These are phyloP conservation scores for Dendrobium chrysotoxum DNA, from an alignment of 106 monocot species.

Conservation along the genomic window DNA sequence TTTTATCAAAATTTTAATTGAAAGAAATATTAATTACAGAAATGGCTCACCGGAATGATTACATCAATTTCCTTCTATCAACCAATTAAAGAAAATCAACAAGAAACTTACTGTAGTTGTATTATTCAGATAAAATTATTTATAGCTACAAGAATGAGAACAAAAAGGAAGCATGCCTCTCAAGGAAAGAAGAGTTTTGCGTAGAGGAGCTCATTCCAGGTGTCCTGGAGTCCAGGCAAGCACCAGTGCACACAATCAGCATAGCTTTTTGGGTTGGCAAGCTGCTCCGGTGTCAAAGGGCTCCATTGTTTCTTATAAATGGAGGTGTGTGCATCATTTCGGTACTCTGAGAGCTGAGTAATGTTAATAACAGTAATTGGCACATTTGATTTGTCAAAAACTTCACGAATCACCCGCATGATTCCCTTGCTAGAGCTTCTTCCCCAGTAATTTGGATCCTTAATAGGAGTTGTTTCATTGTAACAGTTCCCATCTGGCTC, in stretches of 20 bases:
- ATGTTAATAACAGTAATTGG: conserved; percentile 57
- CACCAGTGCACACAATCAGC: conserved; percentile 80
- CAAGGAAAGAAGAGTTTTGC: conserved; percentile 47
- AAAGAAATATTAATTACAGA: conserved; percentile 1
- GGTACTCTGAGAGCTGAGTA: conserved; percentile 67
- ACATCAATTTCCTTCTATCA: not conserved
- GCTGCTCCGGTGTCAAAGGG: conserved; percentile 55
- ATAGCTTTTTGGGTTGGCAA: conserved; percentile 53
- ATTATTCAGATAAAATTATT: not conserved
- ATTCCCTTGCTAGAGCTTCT: conserved; percentile 43
- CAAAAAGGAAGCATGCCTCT: not conserved
- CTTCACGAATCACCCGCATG: conserved; percentile 48
- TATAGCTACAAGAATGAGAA: not conserved
- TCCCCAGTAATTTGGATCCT: conserved; percentile 54
- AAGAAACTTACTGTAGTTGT: not conserved
- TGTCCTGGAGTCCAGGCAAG: conserved; percentile 70
- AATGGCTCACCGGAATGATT: not conserved
- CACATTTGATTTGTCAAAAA: conserved; percentile 28
- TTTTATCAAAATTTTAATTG: not conserved
- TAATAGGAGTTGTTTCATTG: conserved; percentile 58
- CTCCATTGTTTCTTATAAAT: conserved; percentile 75
- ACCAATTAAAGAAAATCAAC: not conserved
- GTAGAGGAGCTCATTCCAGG: conserved; percentile 71
- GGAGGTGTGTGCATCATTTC: conserved; percentile 79
- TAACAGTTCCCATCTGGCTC: conserved; percentile 61